Evolutionary conservation across 2,329 filamentous ascomycete species (phyloP), one percentile per base, ranked within the genome.

Genomic region (Beauveria scarabaeidicola): DNA sequence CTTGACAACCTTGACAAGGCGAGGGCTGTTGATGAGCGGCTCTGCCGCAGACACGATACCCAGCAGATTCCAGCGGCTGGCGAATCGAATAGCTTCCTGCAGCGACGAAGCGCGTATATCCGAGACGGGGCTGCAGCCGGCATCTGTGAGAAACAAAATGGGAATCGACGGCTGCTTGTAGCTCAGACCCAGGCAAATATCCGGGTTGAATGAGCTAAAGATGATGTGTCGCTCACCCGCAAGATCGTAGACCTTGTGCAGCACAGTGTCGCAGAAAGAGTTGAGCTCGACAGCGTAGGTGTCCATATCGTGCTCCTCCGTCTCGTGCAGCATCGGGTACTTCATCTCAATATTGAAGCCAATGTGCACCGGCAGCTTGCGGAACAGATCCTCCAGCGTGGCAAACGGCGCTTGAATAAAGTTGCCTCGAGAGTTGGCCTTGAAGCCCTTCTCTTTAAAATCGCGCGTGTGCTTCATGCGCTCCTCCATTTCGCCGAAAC

Each of bases 341-440:
- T 99, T 97, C 82, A 99, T 89, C 77, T 99, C 94, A 66, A 99
- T 96, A 74, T 99, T 97, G 81, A 99, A 99, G 15, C 94, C 92
- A 23, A 96, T 89, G 15, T 84, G 80, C 63, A 88, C 82, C 0
- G 91, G 91, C 0, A 99, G 77, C 69, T 92, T 87, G 67, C 84
- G 83, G 76, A 99, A 97, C 70, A 97, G 86, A 63, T 97, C 91
- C 72, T 97, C 91, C 5, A 99, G 79, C 0, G 94, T 99, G 8
- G 93, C 92, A 74, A 99, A 99, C 0, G 93, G 91, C 0, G 90
- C 91, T 71, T 97, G 93, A 67, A 99, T 97, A 67, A 95, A 95
- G 70, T 91, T 91, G 56, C 93, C 94, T 5, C 94, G 88, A 5
- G 86, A 91, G 72, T 99, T 99, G 53, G 88, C 93, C 74, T 99